Evolutionary conservation across 192 early-diverging fungal genomes (phyloP), one percentile per base, ranked within the genome.

Genomic region (Entomortierella chlamydospora): DNA sequence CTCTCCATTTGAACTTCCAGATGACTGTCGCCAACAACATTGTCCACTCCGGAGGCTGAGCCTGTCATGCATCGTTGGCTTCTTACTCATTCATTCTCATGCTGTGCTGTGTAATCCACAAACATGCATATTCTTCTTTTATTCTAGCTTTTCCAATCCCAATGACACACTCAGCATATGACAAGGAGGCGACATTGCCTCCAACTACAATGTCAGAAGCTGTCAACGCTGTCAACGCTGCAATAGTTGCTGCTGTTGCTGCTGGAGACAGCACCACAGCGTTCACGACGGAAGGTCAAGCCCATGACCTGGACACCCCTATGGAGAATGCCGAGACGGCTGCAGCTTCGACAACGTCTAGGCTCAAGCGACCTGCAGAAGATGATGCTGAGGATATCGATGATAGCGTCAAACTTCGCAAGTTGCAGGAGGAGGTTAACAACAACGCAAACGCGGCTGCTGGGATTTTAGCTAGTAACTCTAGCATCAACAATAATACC

Each of bases 321-420:
- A 20, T 20, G 8, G 66, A 31, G 47, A n/a, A 58, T 23, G 39
- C 61, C 0, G 58, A 74, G 34, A 6, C 72, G 17, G 17, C 72
- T 0, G 56, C 76, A 18, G 76, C 65, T 23, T 17, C 61, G 0
- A 41, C 50, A 47, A 59, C 50, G 15, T 28, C 49, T 22, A 41
- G 57, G 9, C 68, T 54, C 41, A 79, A 79, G 61, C 56, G 76
- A 29, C 61, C 62, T 1, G 60, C 59, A 0, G 76, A 70, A 34
- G 76, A 79, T 29, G 76, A 79, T 9, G 72, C 56, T 10, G 76
- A 70, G 9, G 51, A 59, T 6, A 70, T 70, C 25, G 68, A 70
- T 9, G 76, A 79, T n/a, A 70, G 57, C 63, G 76, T 66, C 56
- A 79, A 79, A 68, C 57, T 79, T 8, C 67, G 76, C 34, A 79